Conservation (phyloP, 306 rosid species). For the Casuarina equisetifolia region DNA sequence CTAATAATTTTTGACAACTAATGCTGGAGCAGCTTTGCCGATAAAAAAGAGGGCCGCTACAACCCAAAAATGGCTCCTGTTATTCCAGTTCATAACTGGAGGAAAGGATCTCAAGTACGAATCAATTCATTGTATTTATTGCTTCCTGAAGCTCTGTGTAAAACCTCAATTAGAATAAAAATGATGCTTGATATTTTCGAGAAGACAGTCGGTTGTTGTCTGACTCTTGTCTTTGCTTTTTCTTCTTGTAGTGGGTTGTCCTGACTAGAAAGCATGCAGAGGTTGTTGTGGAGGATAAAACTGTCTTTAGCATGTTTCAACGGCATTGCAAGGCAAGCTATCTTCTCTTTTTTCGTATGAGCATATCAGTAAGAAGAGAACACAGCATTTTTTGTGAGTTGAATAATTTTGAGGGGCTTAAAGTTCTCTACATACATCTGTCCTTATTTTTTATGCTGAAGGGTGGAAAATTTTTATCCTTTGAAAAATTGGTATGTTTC, state of each 20-base stretch:
- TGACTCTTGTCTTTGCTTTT: slow-evolving; percentile 25
- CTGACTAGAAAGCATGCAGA: slow-evolving; percentile 89
- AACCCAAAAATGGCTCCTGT: slow-evolving; percentile 90
- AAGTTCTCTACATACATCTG: neutral
- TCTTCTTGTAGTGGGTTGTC: slow-evolving; percentile 79
- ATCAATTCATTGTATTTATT: slow-evolving; percentile 10
- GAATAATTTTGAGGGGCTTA: neutral
- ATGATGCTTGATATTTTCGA: neutral
- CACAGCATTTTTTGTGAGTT: neutral
- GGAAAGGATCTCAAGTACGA: slow-evolving; percentile 97
- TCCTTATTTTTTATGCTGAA: neutral
- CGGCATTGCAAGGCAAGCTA: slow-evolving; percentile 72
- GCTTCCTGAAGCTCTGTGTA: slow-evolving; percentile 18
- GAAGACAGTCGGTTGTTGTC: neutral
- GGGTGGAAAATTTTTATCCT: neutral
- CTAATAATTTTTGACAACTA: slow-evolving; percentile 6
- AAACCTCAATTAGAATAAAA: slow-evolving; percentile 15
- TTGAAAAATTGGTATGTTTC: neutral
- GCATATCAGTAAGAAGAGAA: no score
- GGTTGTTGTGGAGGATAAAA: slow-evolving; percentile 71
- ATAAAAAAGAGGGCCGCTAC: slow-evolving; percentile 91
- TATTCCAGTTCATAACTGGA: slow-evolving; percentile 88
- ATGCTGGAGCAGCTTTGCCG: slow-evolving; percentile 76
- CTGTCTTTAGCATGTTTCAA: slow-evolving; percentile 78
- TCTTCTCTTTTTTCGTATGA: neutral